A percentile compares a stretch with the other conserved stretches of the same genome.
These are phyloP conservation scores for Glarea lozoyensis DNA, from an alignment of 495 filamentous ascomycete species.

Conservation along the genomic window DNA sequence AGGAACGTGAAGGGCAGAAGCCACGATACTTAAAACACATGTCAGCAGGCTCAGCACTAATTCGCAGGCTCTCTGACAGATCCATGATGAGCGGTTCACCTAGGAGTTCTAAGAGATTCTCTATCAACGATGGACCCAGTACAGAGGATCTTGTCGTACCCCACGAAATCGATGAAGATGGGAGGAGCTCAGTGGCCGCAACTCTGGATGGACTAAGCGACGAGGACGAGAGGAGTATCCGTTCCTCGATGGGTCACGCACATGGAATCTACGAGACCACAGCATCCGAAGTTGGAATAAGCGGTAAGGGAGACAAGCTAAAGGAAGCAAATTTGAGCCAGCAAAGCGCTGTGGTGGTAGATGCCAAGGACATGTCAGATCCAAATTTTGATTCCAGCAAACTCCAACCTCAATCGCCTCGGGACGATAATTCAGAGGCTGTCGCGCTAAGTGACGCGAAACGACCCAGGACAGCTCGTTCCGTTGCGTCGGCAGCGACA, in stretches of 20 bases:
- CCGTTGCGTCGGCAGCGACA: slow-evolving; percentile 32
- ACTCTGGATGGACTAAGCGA: slow-evolving; percentile 43
- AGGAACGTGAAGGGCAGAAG: slow-evolving; percentile 21
- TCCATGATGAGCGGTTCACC: slow-evolving; percentile 12
- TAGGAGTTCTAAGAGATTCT: slow-evolving; percentile 16
- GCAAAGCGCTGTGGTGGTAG: not conserved
- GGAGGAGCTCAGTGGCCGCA: slow-evolving; percentile 40
- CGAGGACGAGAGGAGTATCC: slow-evolving; percentile 22
- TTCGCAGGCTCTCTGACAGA: slow-evolving; percentile 38
- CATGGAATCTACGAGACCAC: slow-evolving; percentile 2
- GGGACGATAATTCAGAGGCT: slow-evolving; percentile 8
- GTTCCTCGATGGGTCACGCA: slow-evolving; percentile 10
- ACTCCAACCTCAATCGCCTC: slow-evolving; percentile 9
- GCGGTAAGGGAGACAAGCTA: no score
- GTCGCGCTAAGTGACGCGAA: not conserved
- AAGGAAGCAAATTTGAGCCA: not conserved
- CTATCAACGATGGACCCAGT: slow-evolving; percentile 15
- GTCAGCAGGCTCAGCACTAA: slow-evolving; percentile 35
- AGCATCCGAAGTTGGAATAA: not conserved
- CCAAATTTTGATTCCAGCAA: not conserved
- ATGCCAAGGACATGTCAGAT: not conserved
- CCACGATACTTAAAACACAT: slow-evolving; percentile 29
- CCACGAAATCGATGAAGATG: slow-evolving; percentile 26
- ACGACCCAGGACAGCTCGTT: slow-evolving; percentile 14
- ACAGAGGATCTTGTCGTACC: slow-evolving; percentile 35